Evolutionary conservation across 1,284 basidiomycete species (phyloP), one percentile per base, ranked within the genome.

Genomic region (Meira nashicola): DNA sequence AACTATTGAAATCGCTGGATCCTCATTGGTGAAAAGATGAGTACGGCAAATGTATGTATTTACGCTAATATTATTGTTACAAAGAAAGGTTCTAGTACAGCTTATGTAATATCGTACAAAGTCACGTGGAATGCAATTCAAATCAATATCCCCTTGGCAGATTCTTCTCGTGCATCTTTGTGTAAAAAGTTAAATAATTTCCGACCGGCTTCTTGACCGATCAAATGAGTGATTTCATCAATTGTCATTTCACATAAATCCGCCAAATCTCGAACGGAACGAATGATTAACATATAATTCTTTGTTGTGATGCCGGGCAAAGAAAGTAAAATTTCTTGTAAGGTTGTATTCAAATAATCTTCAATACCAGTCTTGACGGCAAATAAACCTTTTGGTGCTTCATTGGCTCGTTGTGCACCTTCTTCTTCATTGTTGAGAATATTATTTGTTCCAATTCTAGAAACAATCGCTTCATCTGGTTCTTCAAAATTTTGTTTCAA

Each of bases 201-300:
- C 68, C 86, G 87, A 4, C 90, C 92, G 0, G 88, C 87, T 68
- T 91, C 91, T 17, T 84, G 83, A 1, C 93, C 93, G 48, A 97
- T 79, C 23, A 94, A 82, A 21, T 83, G 85, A 79, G 89, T 86
- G 53, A 96, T 82, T 63, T 85, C 82, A 57, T 81, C 78, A 62
- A 86, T 71, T 39, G 74, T 79, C 81, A 93, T 80, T 66, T 84
- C 85, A 67, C 89, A 91, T 51, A 97, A 79, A 77, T 88, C 86
- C 49, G 85, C 82, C 33, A 97, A 83, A 74, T 85, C 90, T 59
- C 82, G 81, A 10, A 93, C 87, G 68, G 86, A 86, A 64, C 83
- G 84, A 87, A 89, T 89, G 55, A 97, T 86, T 78, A 89, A 87
- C 66, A 88, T 86, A 60, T 88, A 84, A 73, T 94, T 95, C 81